phyloP scores from a whole-genome alignment of 495 filamentous ascomycete species.

The Pseudevernia furfuracea region DNA sequence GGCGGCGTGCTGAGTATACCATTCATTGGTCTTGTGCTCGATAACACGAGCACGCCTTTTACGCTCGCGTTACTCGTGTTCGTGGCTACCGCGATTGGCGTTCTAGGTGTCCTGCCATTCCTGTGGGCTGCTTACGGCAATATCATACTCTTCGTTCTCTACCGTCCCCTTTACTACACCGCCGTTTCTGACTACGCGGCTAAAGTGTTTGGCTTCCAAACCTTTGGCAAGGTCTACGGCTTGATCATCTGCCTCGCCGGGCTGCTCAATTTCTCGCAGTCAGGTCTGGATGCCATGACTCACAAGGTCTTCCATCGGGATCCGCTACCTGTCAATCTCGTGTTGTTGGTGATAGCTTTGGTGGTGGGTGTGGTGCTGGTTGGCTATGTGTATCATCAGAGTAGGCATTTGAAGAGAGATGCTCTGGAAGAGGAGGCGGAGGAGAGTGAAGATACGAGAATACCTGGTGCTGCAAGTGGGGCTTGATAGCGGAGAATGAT shows the following conservation, averaged over 20 bases:
- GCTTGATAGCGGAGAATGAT: not conserved
- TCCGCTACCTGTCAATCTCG: slow-evolving; percentile 71
- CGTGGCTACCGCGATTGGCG: slow-evolving; percentile 66
- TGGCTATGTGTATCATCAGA: slow-evolving; percentile 45
- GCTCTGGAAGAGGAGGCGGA: slow-evolving; percentile 35
- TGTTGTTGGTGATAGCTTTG: slow-evolving; percentile 53
- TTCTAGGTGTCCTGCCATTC: slow-evolving; percentile 66
- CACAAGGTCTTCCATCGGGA: slow-evolving; percentile 62
- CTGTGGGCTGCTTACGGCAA: slow-evolving; percentile 68
- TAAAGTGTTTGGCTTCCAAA: slow-evolving; percentile 93
- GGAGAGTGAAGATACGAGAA: slow-evolving; percentile 28
- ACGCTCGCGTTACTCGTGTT: slow-evolving; percentile 67
- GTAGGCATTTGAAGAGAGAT: slow-evolving; percentile 28
- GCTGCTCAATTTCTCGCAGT: slow-evolving; percentile 79
- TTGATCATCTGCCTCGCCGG: slow-evolving; percentile 84
- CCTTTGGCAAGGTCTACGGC: slow-evolving; percentile 95
- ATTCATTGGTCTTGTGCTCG: slow-evolving; percentile 78
- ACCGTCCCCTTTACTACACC: slow-evolving; percentile 49
- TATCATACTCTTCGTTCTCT: slow-evolving; percentile 65
- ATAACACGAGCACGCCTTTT: slow-evolving; percentile 64
- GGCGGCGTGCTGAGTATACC: slow-evolving; percentile 80
- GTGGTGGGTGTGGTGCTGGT: slow-evolving; percentile 53
- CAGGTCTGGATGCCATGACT: slow-evolving; percentile 71
- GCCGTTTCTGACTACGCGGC: slow-evolving; percentile 70
- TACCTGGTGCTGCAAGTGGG: slow-evolving; percentile 27